phyloP scores from a whole-genome alignment of 306 rosid species.

The Begonia fuchsioides region DNA sequence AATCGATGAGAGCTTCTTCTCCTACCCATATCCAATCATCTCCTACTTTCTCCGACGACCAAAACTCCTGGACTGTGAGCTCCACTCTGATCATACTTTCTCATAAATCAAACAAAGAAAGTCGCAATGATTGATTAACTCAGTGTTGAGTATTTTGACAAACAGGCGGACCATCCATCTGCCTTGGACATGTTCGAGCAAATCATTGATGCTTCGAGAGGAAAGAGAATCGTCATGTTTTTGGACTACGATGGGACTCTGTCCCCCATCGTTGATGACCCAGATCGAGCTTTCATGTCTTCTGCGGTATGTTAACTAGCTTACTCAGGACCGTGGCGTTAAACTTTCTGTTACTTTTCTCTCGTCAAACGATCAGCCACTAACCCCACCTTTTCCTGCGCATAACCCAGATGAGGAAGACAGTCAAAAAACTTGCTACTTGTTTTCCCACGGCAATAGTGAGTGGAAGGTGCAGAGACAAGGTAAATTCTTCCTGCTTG shows the following conservation, averaged over 20 bases:
- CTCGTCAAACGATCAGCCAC: background rate
- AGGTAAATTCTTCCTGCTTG: slow-evolving; percentile 21
- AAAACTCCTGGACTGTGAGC: slow-evolving; percentile 61
- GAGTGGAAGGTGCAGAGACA: slow-evolving; percentile 79
- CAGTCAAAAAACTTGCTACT: slow-evolving; percentile 60
- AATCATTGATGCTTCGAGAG: slow-evolving; percentile 58
- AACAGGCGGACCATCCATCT: slow-evolving; percentile 65
- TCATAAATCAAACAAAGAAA: background rate
- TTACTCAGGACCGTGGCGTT: background rate
- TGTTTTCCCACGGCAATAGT: slow-evolving; percentile 89
- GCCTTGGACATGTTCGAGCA: slow-evolving; percentile 77
- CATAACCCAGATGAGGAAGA: slow-evolving; percentile 65
- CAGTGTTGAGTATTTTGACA: too few relatives aligned
- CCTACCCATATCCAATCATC: slow-evolving; percentile 50
- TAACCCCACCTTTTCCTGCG: slow-evolving; percentile 1
- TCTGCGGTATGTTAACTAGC: slow-evolving; percentile 31
- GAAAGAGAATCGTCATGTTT: slow-evolving; percentile 77
- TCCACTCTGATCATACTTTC: background rate
- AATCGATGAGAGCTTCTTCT: slow-evolving; percentile 88
- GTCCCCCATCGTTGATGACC: slow-evolving; percentile 81
- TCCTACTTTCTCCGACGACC: slow-evolving; percentile 33
- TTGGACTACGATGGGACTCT: slow-evolving; percentile 87
- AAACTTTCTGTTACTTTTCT: background rate
- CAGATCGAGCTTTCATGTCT: slow-evolving; percentile 83
- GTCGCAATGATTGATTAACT: background rate